Evolutionary conservation across 78 protist genomes (phyloP).

Genomic region (Tieghemostelium lacteum): DNA sequence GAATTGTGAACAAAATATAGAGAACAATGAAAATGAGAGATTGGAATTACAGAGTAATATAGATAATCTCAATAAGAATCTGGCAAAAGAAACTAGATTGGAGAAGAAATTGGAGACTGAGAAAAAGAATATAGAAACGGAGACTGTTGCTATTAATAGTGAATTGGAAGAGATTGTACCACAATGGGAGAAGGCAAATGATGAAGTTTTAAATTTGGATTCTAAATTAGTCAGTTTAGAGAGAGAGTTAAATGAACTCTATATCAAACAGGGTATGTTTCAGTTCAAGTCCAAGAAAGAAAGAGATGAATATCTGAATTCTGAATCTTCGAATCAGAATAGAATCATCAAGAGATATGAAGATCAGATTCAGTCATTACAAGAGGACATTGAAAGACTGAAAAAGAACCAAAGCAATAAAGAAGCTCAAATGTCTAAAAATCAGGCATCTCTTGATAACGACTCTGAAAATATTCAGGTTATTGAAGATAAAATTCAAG

Average conservation of each 20-base stretch:
- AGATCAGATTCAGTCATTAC: neutral
- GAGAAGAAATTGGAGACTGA: slow-evolving; percentile 25
- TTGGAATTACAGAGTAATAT: too few species aligned
- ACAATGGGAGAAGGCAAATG: neutral
- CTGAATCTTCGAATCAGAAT: slow-evolving; percentile 55
- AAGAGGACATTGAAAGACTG: neutral
- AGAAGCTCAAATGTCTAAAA: neutral
- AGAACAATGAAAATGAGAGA: too few species aligned
- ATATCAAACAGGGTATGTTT: slow-evolving; percentile 84
- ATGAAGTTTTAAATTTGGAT: slow-evolving; percentile 20
- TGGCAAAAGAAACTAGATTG: too few species aligned
- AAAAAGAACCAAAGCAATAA: neutral
- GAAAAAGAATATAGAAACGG: slow-evolving; percentile 9
- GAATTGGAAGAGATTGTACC: slow-evolving; percentile 20
- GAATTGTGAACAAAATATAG: too few species aligned
- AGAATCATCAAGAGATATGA: slow-evolving; percentile 22
- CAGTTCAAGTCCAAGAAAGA: slow-evolving; percentile 82
- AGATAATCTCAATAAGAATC: too few species aligned
- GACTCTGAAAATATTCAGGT: slow-evolving; percentile 16
- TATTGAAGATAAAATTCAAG: neutral
- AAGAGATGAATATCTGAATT: slow-evolving; percentile 83
- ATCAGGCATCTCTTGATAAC: neutral
- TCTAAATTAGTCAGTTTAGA: slow-evolving; percentile 2
- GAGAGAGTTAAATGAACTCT: slow-evolving; percentile 59
- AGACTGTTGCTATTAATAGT: slow-evolving; percentile 18